phyloP scores from a whole-genome alignment of 78 protist species.

The Dictyostelium brefeldianum region DNA sequence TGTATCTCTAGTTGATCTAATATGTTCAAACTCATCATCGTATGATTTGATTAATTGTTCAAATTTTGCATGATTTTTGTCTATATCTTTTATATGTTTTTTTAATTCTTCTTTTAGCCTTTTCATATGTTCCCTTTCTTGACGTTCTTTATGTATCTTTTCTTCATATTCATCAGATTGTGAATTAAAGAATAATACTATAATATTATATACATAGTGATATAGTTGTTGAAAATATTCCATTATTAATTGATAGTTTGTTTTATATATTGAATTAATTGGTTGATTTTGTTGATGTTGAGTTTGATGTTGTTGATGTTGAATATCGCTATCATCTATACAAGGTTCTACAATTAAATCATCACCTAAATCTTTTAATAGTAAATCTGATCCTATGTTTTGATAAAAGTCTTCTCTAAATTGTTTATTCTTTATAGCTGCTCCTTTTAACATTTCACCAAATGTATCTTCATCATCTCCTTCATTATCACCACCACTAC shows the following conservation, averaged over 20 bases:
- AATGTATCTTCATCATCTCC: too few relatives aligned
- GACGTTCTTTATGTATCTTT: conserved; percentile 11
- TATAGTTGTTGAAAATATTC: background rate
- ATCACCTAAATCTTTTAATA: too few relatives aligned
- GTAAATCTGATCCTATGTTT: too few relatives aligned
- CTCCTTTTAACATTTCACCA: background rate
- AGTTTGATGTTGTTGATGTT: background rate
- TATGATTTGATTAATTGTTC: background rate
- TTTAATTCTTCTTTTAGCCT: conserved; percentile 5
- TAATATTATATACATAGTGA: background rate
- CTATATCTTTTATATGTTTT: background rate
- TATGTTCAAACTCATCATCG: background rate
- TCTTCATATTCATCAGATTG: background rate
- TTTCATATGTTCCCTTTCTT: background rate
- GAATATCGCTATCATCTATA: background rate
- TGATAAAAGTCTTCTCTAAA: too few relatives aligned
- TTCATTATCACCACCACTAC: background rate
- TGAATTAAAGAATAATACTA: background rate
- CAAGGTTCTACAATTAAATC: too few relatives aligned
- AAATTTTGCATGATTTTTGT: background rate
- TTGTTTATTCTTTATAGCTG: too few relatives aligned
- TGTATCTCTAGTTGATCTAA: too few relatives aligned
- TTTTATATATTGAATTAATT: background rate
- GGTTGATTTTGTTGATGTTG: background rate
- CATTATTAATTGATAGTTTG: background rate